A percentile compares a stretch with the other conserved stretches of the same genome.
phyloP scores from a whole-genome alignment of 768 basidiomycete species.

The Infundibulicybe gibba region DNA sequence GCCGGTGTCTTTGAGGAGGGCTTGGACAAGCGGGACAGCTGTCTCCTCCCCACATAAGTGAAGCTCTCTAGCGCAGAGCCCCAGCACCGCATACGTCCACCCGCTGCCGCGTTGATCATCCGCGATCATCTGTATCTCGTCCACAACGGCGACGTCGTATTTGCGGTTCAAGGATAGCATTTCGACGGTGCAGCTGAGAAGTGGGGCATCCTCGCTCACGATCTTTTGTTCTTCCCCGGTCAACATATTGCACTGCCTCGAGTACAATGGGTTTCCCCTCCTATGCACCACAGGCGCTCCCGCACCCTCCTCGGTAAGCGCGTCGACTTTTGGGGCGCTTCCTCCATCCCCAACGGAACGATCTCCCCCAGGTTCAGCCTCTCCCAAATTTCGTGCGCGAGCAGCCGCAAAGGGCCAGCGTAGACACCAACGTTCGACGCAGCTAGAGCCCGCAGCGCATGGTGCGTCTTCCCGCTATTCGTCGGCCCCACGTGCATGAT shows the following conservation, averaged over 20 bases:
- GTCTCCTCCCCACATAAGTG: constrained; percentile 97
- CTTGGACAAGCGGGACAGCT: constrained; percentile 75
- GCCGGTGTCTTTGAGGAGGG: constrained; percentile 69
- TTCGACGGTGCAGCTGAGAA: constrained; percentile 90
- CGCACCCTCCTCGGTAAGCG: constrained; percentile 8
- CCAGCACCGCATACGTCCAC: constrained; percentile 84
- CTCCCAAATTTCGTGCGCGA: constrained; percentile 94
- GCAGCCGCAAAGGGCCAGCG: constrained; percentile 86
- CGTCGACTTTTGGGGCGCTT: constrained; percentile 30
- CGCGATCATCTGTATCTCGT: constrained; percentile 95
- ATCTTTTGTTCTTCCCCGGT: constrained; percentile 90
- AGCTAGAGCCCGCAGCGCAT: constrained; percentile 86
- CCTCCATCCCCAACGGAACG: constrained; percentile 61
- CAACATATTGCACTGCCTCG: constrained; percentile 74
- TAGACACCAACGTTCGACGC: constrained; percentile 74
- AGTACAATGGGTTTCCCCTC: constrained; percentile 43
- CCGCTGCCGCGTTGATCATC: constrained; percentile 74
- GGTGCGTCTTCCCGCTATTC: constrained; percentile 96
- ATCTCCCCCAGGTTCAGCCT: constrained; percentile 90
- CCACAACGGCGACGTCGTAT: constrained; percentile 85
- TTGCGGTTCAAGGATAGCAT: constrained; percentile 54
- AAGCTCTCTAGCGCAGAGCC: constrained; percentile 71
- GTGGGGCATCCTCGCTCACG: constrained; percentile 48
- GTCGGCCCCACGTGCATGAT: constrained; percentile 98
- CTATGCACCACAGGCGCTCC: constrained; percentile 26